These are phyloP conservation scores for Arthrinium puccinioides DNA, from an alignment of 2,329 filamentous ascomycete genomes.

Conservation along the genomic window DNA sequence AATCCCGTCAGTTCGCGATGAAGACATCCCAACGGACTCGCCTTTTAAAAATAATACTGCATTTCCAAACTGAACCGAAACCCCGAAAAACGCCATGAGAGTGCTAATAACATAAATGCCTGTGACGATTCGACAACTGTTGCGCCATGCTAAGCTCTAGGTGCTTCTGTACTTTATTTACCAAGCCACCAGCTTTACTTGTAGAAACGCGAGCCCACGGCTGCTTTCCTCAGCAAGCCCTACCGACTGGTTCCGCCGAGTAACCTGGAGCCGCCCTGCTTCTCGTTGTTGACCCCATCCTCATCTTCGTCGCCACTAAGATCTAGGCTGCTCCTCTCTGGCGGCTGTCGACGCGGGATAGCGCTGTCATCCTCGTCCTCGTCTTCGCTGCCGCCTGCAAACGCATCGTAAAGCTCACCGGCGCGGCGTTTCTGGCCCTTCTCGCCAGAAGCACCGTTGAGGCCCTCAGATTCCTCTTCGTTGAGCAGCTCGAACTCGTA, in stretches of 20 bases:
- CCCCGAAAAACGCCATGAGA: too few relatives aligned
- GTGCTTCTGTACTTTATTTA: too few relatives aligned
- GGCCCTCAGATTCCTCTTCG: conserved; percentile 62
- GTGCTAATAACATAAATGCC: too few relatives aligned
- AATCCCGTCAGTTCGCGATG: too few relatives aligned
- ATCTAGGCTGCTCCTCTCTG: conserved; percentile 26
- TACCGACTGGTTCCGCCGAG: conserved; percentile 1
- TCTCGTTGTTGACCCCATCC: conserved; percentile 5
- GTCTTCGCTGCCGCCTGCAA: conserved; percentile 78
- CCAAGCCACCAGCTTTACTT: too few relatives aligned
- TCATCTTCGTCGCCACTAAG: conserved; percentile 21
- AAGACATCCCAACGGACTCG: too few relatives aligned
- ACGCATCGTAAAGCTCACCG: conserved; percentile 96
- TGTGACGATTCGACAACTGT: too few relatives aligned
- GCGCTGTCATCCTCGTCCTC: conserved; percentile 58
- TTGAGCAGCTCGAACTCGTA: conserved; percentile 95
- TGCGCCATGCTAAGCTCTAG: too few relatives aligned
- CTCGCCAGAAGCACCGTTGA: conserved; percentile 31
- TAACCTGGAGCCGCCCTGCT: conserved; percentile 5
- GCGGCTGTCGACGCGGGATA: conserved; percentile 19
- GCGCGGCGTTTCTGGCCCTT: conserved; percentile 42
- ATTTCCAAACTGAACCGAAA: too few relatives aligned
- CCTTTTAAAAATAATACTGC: too few relatives aligned
- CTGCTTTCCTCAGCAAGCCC: too few relatives aligned
- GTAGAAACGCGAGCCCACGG: too few relatives aligned